Conservation (phyloP, 495 filamentous ascomycete genomes). For the Aspergillus conjunctus region DNA sequence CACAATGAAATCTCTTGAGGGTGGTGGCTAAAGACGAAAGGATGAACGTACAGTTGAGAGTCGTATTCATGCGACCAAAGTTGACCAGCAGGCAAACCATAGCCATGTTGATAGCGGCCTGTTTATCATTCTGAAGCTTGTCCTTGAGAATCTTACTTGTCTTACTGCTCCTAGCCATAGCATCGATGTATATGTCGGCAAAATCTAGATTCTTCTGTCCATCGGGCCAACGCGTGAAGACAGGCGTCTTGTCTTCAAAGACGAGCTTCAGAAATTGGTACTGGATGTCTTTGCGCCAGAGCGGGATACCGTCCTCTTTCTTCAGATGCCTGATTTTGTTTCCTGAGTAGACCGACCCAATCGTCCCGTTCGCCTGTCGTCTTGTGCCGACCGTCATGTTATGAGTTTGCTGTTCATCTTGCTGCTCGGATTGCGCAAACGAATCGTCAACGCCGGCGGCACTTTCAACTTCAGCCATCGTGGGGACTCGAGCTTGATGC, state of each 20-base stretch:
- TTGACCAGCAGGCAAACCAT: constrained; percentile 99
- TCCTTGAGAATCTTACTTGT: constrained; percentile 98
- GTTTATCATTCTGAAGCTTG: constrained; percentile 89
- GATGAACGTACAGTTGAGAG: constrained; percentile 78
- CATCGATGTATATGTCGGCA: constrained; percentile 95
- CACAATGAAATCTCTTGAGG: not conserved
- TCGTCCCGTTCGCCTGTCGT: constrained; percentile 66
- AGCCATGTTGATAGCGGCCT: constrained; percentile 93
- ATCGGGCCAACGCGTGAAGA: constrained; percentile 84
- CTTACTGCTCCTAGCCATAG: constrained; percentile 98
- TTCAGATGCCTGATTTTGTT: constrained; percentile 95
- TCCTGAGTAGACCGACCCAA: constrained; percentile 75
- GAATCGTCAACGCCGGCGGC: constrained; percentile 47
- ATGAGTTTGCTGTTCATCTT: constrained; percentile 48
- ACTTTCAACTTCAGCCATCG: constrained; percentile 46
- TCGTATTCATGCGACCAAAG: constrained; percentile 98
- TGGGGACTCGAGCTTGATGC: too few species aligned
- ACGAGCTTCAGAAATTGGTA: constrained; percentile 90
- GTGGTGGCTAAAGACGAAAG: not conserved
- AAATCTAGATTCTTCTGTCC: constrained; percentile 76
- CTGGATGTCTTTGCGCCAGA: constrained; percentile 98
- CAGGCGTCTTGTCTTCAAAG: constrained; percentile 81
- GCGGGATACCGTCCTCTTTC: constrained; percentile 93
- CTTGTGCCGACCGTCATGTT: constrained; percentile 60
- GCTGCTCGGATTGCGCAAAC: constrained; percentile 44